phyloP scores from a whole-genome alignment of 2,329 filamentous ascomycete genomes.

The Ophiostoma sp. region DNA sequence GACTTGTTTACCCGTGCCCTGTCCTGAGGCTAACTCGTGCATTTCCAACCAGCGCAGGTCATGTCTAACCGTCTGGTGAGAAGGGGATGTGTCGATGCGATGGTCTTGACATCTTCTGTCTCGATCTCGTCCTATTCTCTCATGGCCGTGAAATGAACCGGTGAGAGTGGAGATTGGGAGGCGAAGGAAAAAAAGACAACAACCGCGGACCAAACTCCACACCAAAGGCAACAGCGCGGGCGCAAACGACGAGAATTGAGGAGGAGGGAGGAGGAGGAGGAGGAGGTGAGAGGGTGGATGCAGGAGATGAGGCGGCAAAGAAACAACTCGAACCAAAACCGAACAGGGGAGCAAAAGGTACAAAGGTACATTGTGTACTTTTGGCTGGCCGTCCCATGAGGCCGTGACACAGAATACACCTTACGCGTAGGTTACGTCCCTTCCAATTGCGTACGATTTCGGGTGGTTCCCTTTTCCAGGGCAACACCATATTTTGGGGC shows the following conservation, averaged over 20 bases:
- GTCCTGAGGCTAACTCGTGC: background rate
- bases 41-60: background rate
- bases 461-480: constrained; percentile 20
- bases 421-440: constrained; percentile 24
- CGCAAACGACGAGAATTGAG: background rate
- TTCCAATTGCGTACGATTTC: constrained; percentile 7
- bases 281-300: background rate
- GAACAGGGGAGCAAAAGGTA: background rate
- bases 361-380: background rate
- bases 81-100: background rate
- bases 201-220: background rate
- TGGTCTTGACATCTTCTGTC: background rate
- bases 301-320: background rate
- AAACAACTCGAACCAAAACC: background rate
- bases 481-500: constrained; percentile 11
- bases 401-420: constrained; percentile 30
- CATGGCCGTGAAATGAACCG: background rate
- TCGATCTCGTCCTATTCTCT: background rate
- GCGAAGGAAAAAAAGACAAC: background rate
- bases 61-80: background rate
- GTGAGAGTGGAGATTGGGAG: background rate
- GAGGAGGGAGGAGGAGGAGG: background rate
- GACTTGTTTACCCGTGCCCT: background rate
- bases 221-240: constrained; percentile 5
- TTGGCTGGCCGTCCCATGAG: background rate